Percentiles rank a stretch among this genome's conserved stretches.
phyloP scores from a whole-genome alignment of 164 flowering plant genomes.

The Stephania cephalantha region DNA sequence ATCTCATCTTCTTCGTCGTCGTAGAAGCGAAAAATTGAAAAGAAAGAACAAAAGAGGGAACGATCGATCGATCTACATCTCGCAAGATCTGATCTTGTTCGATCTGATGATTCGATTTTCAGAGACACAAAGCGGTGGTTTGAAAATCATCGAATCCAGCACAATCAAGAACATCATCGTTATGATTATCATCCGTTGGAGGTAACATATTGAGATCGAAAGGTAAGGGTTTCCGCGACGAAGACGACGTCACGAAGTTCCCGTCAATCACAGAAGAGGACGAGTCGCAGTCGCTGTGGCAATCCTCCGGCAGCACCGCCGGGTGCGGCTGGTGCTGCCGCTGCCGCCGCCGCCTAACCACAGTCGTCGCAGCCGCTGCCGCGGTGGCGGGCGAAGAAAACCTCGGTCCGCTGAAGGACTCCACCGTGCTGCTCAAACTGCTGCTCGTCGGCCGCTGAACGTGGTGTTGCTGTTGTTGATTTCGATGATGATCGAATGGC shows the following conservation, averaged over 20 bases:
- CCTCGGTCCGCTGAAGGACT: slow-evolving; percentile 71
- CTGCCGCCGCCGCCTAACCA: slow-evolving; percentile 1
- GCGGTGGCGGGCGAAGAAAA: slow-evolving; percentile 9
- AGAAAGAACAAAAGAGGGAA: background rate
- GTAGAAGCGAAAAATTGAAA: slow-evolving; percentile 10
- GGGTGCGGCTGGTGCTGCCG: slow-evolving; percentile 27
- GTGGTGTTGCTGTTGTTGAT: slow-evolving; percentile 29
- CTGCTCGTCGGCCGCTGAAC: slow-evolving; percentile 46
- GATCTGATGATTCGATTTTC: slow-evolving; percentile 7
- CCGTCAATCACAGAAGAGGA: slow-evolving; percentile 70
- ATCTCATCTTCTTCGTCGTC: background rate
- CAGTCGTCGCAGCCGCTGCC: slow-evolving; percentile 7
- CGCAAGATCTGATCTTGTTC: background rate
- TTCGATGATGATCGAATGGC: slow-evolving; percentile 5
- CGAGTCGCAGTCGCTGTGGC: slow-evolving; percentile 83
- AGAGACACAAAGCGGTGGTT: slow-evolving; percentile 50
- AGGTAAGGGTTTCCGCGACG: slow-evolving; percentile 32
- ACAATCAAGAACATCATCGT: slow-evolving; percentile 9
- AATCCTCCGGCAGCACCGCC: slow-evolving; percentile 51
- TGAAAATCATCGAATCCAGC: slow-evolving; percentile 32
- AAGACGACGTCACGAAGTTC: slow-evolving; percentile 26
- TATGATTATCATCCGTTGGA: slow-evolving; percentile 5
- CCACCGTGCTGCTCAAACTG: slow-evolving; percentile 74
- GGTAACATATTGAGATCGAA: slow-evolving; percentile 53
- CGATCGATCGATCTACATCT: background rate